Evolutionary conservation across 2,329 filamentous ascomycete genomes (phyloP), one percentile per base, ranked within the genome.

Genomic region (Ambrosiella cleistominuta): DNA sequence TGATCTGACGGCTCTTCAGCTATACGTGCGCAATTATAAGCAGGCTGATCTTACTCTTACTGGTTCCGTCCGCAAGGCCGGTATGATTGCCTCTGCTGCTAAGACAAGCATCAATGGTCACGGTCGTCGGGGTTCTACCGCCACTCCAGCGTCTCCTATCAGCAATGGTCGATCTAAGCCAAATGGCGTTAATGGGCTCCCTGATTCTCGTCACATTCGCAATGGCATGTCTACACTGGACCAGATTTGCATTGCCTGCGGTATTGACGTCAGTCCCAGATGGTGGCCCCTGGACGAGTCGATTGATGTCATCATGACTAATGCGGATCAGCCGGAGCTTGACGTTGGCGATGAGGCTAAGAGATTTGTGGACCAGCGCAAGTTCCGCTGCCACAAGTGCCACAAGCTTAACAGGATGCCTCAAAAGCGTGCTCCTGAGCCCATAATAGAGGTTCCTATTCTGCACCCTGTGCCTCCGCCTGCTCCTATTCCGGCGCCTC

Each of bases 1-100:
- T 36, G 38, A 82, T n/a, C 70, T 82, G 57, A 94, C 83, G 64
- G 88, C 87, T 8, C 72, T 98, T 54, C 89, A 96, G 68, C 75
- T 95, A 35, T 98, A 86, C 67, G 87, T 85, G 50, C 84, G 85
- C 63, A 89, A 84, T 60, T 96, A 88, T 74, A 98, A 98, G 70
- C 91, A 97, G 70, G 91, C 93, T 7, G 93, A 98, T 67, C 78
- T 91, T 45, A 81, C 86, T 2, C 73, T 96, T 64, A 96, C 90
- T 1, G 93, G 93, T 36, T 96, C 91, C 15, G 88, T 93, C 19
- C 85, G 93, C 57, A 96, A 95, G 70, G 91, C 93, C 19, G 93
- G 88, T 60, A 77, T 93, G 47, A 79, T 84, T 66, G 81, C 51
- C 12, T n/a, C 36, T 12, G 71, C 70, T 65, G 69, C 70, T 1